These are phyloP conservation scores for Talaromyces sp. DNA, from an alignment of 2,329 filamentous ascomycete genomes.

Conservation along the genomic window DNA sequence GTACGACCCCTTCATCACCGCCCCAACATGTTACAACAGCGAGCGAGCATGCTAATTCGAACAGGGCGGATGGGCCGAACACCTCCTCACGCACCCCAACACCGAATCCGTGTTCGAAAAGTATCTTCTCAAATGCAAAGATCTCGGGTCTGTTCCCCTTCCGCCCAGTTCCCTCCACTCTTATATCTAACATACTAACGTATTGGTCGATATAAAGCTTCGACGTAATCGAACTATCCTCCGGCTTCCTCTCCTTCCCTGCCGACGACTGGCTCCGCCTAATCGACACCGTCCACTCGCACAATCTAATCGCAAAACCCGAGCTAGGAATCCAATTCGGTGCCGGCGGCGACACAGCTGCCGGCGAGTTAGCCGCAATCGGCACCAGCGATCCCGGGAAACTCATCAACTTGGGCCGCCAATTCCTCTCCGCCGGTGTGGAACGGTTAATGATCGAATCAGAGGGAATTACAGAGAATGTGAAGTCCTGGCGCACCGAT, in stretches of 20 bases:
- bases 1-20: constrained; percentile 29
- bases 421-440: constrained; percentile 54
- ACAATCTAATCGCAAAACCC: constrained; percentile 54
- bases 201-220: constrained; percentile 40
- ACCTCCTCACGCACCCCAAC: constrained; percentile 52
- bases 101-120: constrained; percentile 48
- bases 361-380: constrained; percentile 48
- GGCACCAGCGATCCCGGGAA: constrained; percentile 53
- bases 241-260: constrained; percentile 56
- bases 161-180: too few species aligned
- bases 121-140: constrained; percentile 54
- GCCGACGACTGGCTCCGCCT: constrained; percentile 55
- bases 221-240: constrained; percentile 56
- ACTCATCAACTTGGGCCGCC: constrained; percentile 50
- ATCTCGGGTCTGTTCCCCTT: constrained; percentile 42
- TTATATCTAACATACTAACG: neutral
- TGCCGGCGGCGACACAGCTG: constrained; percentile 54
- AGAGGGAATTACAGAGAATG: constrained; percentile 61
- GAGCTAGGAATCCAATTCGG: constrained; percentile 60
- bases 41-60: too few species aligned
- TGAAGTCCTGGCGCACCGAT: constrained; percentile 55
- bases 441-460: constrained; percentile 60
- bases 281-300: constrained; percentile 49
- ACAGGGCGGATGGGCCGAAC: constrained; percentile 56
- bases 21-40: too few species aligned